Evolutionary conservation across 2,329 filamentous ascomycete species (phyloP).

Genomic region (Colletotrichum euphorbiae): DNA sequence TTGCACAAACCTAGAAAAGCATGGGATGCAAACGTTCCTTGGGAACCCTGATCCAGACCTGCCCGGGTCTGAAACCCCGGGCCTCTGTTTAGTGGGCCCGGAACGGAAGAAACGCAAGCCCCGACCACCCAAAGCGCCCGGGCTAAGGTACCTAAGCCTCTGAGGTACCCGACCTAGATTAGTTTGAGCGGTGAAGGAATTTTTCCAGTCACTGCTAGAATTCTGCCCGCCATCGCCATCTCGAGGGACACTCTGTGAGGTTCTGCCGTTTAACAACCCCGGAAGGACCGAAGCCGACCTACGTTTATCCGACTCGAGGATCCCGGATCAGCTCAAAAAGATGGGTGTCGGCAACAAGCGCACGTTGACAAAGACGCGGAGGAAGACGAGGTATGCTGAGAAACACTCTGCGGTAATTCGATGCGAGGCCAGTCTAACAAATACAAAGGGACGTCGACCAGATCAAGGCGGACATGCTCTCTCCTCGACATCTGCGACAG

Average conservation of each 20-base stretch:
- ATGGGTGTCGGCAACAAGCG: constrained; percentile 78
- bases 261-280: constrained; percentile 14
- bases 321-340: constrained; percentile 42
- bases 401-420: constrained; percentile 36
- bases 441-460: constrained; percentile 87
- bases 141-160: too few relatives aligned
- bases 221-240: constrained; percentile 30
- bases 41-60: too few relatives aligned
- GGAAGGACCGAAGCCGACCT: neutral
- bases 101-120: neutral
- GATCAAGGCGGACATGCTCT: constrained; percentile 83
- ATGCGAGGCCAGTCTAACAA: constrained; percentile 10
- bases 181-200: constrained; percentile 30
- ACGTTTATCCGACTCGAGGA: neutral
- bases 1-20: too few relatives aligned
- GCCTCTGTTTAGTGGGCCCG: neutral
- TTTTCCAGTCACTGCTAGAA: constrained; percentile 14
- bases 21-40: too few relatives aligned
- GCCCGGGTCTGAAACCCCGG: too few relatives aligned
- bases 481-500: constrained; percentile 81
- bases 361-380: constrained; percentile 79
- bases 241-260: constrained; percentile 1
- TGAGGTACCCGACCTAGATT: too few relatives aligned
- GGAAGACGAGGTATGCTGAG: constrained; percentile 70
- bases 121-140: too few relatives aligned